Evolutionary conservation across 768 basidiomycete species (phyloP).

Genomic region (Suillus discolor): DNA sequence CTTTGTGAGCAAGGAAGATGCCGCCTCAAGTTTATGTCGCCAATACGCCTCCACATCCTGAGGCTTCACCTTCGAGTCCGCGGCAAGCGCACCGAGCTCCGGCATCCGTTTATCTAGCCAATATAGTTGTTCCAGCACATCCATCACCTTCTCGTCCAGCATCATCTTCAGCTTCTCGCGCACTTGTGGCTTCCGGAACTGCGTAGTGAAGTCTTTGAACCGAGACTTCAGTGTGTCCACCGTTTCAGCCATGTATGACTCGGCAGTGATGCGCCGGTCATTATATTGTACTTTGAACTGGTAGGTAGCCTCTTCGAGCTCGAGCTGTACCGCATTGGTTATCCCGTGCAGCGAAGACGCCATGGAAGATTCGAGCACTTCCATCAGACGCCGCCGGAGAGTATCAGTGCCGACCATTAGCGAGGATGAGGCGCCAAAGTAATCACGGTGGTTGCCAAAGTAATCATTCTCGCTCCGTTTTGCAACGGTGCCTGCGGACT

Average conservation of each 20-base stretch:
- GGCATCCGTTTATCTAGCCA: conserved; percentile 89
- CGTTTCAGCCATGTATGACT: conserved; percentile 97
- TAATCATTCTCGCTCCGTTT: conserved; percentile 66
- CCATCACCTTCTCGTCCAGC: conserved; percentile 97
- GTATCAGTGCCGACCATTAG: conserved; percentile 93
- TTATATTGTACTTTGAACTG: conserved; percentile 99
- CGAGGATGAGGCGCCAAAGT: conserved; percentile 62
- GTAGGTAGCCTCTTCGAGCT: conserved; percentile 95
- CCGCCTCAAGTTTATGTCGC: conserved; percentile 96
- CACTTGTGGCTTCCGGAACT: conserved; percentile 84
- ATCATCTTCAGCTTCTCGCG: conserved; percentile 75
- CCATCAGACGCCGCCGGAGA: conserved; percentile 89
- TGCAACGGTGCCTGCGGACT: conserved; percentile 50
- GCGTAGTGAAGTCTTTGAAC: conserved; percentile 82
- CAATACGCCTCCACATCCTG: conserved; percentile 89
- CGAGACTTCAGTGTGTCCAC: conserved; percentile 89
- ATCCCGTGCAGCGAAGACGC: conserved; percentile 93
- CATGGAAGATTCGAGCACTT: conserved; percentile 98
- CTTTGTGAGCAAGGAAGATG: conserved; percentile 91
- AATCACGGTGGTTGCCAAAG: conserved; percentile 62
- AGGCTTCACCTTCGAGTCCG: conserved; percentile 67
- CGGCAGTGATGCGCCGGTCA: conserved; percentile 90
- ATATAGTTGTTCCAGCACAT: conserved; percentile 95
- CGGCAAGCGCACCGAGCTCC: conserved; percentile 72
- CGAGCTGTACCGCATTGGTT: conserved; percentile 92